Conservation (phyloP, 208 protist species). For the Acanthamoeba divionensis region DNA sequence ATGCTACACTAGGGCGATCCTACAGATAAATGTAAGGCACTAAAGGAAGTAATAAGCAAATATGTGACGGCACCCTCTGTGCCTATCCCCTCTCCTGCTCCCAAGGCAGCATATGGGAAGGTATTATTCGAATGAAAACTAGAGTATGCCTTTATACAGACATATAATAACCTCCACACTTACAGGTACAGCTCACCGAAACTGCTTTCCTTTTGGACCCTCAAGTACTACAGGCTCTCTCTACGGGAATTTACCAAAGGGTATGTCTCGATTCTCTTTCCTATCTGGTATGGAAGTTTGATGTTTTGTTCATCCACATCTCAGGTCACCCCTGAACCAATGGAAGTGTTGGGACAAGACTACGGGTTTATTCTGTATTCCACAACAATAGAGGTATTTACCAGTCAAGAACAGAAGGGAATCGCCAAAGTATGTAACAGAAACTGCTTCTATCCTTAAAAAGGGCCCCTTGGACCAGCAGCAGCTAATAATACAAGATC, state of each 20-base stretch:
- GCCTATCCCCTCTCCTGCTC: background rate
- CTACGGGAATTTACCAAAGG: background rate
- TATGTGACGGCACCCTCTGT: background rate
- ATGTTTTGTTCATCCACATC: no score
- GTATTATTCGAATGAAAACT: no score
- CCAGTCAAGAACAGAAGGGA: no score
- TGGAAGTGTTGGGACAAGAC: background rate
- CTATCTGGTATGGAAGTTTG: no score
- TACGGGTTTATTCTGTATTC: constrained; percentile 7
- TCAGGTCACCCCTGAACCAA: background rate
- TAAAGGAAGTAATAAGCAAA: background rate
- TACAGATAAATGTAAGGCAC: background rate
- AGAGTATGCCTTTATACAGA: no score
- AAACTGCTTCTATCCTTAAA: no score
- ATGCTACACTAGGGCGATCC: background rate
- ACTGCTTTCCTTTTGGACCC: background rate
- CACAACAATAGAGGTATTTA: background rate
- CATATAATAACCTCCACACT: no score
- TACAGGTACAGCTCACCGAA: background rate
- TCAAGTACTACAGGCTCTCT: background rate
- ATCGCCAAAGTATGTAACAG: no score
- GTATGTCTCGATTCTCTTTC: no score
- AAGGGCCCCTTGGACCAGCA: background rate
- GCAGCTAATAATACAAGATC: background rate
- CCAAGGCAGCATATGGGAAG: background rate